These are phyloP conservation scores for Pichia kudriavzevii DNA, from an alignment of 1,139 yeast genomes.

Conservation along the genomic window DNA sequence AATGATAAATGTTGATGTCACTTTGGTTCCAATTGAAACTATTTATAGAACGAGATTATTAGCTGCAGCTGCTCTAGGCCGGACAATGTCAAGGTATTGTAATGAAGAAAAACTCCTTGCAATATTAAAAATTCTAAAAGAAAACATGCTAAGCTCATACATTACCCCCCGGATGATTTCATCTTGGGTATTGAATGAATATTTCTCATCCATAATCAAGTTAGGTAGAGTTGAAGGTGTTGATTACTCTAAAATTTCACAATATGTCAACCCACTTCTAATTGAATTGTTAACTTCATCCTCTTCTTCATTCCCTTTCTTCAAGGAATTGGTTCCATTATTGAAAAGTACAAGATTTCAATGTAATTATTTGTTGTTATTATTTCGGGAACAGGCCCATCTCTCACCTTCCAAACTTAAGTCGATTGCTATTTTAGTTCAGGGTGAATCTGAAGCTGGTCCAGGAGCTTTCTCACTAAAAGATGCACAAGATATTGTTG, in stretches of 20 bases:
- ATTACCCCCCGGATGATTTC: slow-evolving; percentile 75
- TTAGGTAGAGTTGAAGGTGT: slow-evolving; percentile 18
- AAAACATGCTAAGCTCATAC: slow-evolving; percentile 45
- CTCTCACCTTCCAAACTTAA: slow-evolving; percentile 73
- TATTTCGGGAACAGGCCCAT: slow-evolving; percentile 71
- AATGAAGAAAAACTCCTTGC: slow-evolving; percentile 25
- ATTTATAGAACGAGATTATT: slow-evolving; percentile 70
- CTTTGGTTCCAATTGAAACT: slow-evolving; percentile 69
- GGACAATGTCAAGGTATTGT: slow-evolving; percentile 49
- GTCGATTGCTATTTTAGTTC: slow-evolving; percentile 78
- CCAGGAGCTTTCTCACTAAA: slow-evolving; percentile 84
- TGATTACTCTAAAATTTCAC: slow-evolving; percentile 14
- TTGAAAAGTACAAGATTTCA: slow-evolving; percentile 80
- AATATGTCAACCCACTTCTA: slow-evolving; percentile 9
- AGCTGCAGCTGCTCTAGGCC: slow-evolving; percentile 73
- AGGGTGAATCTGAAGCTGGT: slow-evolving; percentile 93
- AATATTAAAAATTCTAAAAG: slow-evolving; percentile 5
- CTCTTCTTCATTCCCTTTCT: slow-evolving; percentile 43
- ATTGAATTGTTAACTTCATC: slow-evolving; percentile 7
- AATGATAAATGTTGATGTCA: slow-evolving; percentile 83
- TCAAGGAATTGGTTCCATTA: slow-evolving; percentile 81
- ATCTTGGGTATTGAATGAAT: slow-evolving; percentile 67
- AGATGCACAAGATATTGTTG: slow-evolving; percentile 64
- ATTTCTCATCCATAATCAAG: slow-evolving; percentile 38
- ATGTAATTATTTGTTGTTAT: slow-evolving; percentile 73